phyloP scores from a whole-genome alignment of 306 rosid genomes.

The Cicer yamashitae region DNA sequence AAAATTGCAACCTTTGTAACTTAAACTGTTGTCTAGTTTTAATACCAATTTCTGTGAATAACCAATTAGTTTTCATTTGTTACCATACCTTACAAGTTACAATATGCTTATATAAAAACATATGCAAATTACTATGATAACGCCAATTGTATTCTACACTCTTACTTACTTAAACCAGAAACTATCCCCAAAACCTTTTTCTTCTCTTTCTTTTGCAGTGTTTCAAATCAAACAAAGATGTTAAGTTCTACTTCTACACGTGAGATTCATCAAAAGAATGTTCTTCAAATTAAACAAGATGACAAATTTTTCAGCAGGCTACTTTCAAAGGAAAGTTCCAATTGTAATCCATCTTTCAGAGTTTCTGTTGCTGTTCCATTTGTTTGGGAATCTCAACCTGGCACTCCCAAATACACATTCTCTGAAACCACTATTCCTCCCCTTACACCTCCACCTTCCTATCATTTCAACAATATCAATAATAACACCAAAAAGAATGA shows the following conservation, averaged over 20 bases:
- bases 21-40: slow-evolving; percentile 7
- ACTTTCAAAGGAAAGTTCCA: slow-evolving; percentile 74
- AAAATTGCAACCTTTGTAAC: background rate
- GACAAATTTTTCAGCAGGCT: slow-evolving; percentile 71
- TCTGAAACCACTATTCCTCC: slow-evolving; percentile 65
- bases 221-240: slow-evolving; percentile 47
- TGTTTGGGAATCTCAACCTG: slow-evolving; percentile 87
- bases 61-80: slow-evolving; percentile 8
- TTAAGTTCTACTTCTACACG: slow-evolving; percentile 38
- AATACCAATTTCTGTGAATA: slow-evolving; percentile 15
- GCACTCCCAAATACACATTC: slow-evolving; percentile 70
- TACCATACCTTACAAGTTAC: background rate
- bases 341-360: slow-evolving; percentile 64
- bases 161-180: slow-evolving; percentile 27
- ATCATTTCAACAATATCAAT: slow-evolving; percentile 40
- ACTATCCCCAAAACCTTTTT: background rate
- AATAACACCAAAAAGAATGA: background rate
- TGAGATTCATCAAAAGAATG: slow-evolving; percentile 45
- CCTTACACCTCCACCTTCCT: slow-evolving; percentile 89
- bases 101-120: slow-evolving; percentile 16
- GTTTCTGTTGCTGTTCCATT: slow-evolving; percentile 72
- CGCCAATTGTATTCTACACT: slow-evolving; percentile 20
- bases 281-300: slow-evolving; percentile 63
- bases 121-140: slow-evolving; percentile 15
- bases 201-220: background rate